phyloP scores from a whole-genome alignment of 169 alveolate species.

The Babesia bovis region DNA sequence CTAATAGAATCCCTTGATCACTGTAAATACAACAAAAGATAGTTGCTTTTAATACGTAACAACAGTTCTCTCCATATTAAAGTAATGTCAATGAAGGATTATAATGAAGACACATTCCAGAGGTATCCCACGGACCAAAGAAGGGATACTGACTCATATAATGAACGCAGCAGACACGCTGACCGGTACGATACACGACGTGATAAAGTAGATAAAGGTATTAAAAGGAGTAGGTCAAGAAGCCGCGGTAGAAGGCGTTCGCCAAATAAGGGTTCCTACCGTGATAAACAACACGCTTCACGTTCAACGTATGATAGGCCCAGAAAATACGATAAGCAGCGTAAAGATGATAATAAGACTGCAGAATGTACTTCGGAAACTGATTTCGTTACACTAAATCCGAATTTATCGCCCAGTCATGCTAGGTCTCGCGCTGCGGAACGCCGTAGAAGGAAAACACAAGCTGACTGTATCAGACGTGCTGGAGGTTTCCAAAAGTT shows the following conservation, averaged over 20 bases:
- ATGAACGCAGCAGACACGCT: conserved; percentile 29
- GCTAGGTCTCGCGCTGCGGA: conserved; percentile 79
- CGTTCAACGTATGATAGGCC: conserved; percentile 7
- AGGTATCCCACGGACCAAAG: conserved; percentile 12
- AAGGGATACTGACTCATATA: conserved; percentile 24
- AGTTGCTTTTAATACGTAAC: too few species aligned
- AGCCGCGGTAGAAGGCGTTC: conserved; percentile 23
- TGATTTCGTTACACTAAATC: conserved; percentile 55
- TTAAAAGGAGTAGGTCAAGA: conserved; percentile 26
- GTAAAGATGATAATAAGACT: background rate
- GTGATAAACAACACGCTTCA: conserved; percentile 11
- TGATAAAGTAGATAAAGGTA: background rate
- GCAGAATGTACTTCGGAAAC: background rate
- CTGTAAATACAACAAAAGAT: too few species aligned
- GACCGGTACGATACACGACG: background rate
- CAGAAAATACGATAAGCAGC: background rate
- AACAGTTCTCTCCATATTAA: too few species aligned
- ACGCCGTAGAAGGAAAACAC: conserved; percentile 77
- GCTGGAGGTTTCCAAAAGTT: conserved; percentile 90
- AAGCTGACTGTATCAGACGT: conserved; percentile 80
- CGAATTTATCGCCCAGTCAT: conserved; percentile 73
- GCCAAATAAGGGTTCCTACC: background rate
- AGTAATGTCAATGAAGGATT: background rate
- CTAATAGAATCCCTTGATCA: too few species aligned
- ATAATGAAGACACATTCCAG: background rate